phyloP scores from a whole-genome alignment of 75 land plant species.

The Chamaecyparis obtusa region DNA sequence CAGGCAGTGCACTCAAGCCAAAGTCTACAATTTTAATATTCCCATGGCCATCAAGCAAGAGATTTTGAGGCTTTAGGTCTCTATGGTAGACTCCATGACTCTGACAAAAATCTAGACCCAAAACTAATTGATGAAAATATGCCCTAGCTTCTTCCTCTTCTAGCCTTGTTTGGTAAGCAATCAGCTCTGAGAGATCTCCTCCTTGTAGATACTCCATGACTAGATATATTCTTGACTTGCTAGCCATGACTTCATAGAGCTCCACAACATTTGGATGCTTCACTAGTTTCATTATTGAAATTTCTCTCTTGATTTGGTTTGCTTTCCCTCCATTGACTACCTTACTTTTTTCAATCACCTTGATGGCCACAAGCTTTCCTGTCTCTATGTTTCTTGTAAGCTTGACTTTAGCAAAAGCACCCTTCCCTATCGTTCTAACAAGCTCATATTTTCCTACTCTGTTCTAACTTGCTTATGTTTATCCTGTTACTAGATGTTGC shows the following conservation, averaged over 20 bases:
- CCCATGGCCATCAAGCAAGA: slow-evolving; percentile 14
- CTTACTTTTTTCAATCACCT: slow-evolving; percentile 39
- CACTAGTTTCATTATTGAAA: slow-evolving; percentile 25
- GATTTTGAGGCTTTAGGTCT: slow-evolving; percentile 20
- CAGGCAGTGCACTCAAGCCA: slow-evolving; percentile 21
- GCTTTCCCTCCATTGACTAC: slow-evolving; percentile 29
- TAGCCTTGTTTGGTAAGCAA: slow-evolving; percentile 11
- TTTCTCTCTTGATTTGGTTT: too few species aligned
- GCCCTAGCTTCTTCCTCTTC: slow-evolving; percentile 20
- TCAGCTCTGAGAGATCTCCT: slow-evolving; percentile 10
- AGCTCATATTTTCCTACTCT: slow-evolving; percentile 40
- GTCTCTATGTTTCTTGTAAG: too few species aligned
- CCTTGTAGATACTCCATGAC: slow-evolving; percentile 17
- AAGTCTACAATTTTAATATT: slow-evolving; percentile 17
- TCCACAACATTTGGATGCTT: slow-evolving; percentile 24
- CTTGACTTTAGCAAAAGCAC: slow-evolving; percentile 42
- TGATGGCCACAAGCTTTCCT: too few species aligned
- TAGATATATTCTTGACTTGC: slow-evolving; percentile 17
- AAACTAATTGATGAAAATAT: slow-evolving; percentile 31
- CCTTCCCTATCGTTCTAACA: slow-evolving; percentile 35
- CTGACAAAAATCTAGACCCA: too few species aligned
- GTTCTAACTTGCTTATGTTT: too few species aligned
- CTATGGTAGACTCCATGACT: slow-evolving; percentile 23
- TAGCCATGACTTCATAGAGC: too few species aligned
- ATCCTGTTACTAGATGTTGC: too few species aligned